Evolutionary conservation across 2,329 filamentous ascomycete genomes (phyloP), one percentile per base, ranked within the genome.

Genomic region (Cytospora paraplurivora): DNA sequence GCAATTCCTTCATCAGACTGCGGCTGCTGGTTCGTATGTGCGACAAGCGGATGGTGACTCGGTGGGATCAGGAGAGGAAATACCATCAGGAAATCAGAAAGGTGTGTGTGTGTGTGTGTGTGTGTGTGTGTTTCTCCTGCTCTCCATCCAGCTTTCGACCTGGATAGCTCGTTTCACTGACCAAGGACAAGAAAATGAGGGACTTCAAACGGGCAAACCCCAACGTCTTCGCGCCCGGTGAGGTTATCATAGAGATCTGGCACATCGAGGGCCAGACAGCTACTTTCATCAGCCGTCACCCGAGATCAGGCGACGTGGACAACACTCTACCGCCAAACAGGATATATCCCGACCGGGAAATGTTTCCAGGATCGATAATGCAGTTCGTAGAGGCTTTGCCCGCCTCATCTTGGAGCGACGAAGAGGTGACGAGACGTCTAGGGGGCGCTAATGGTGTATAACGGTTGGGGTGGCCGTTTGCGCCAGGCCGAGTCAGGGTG

Each of bases 21-120:
- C 68, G 71, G 37, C 57, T 76, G 65, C 69, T 76, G 66, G 66
- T 75, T 60, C 74, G 72, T 63, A 63, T 74, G 15, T 69, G 67
- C 54, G 67, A 72, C 35, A 11, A 35, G 38, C 11, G 13, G 64
- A 58, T 7, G 13, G 53, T 5, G 38, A 15, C 13, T 34, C 19
- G 27, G 13, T 59, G 21, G 55, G 59, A 8, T 17, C 34, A 37
- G 15, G 50, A 58, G 7, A 17, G 4, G n/a, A 21, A 15, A 12
- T 56, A 53, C 13, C 34, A 33, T 8, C 1, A 4, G 6, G 15
- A 33, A 3, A 54, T 53, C 32, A 57, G 33, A 10, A 64, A 34
- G 47, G 62, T 64, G 37, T 47, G 62, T 60, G 15, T 7, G 7
- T 27, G 27, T 27, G 27, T 27, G 27, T 27, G 27, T 27, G 27